Conservation (phyloP, 768 basidiomycete species). For the Polyporus arcularius region DNA sequence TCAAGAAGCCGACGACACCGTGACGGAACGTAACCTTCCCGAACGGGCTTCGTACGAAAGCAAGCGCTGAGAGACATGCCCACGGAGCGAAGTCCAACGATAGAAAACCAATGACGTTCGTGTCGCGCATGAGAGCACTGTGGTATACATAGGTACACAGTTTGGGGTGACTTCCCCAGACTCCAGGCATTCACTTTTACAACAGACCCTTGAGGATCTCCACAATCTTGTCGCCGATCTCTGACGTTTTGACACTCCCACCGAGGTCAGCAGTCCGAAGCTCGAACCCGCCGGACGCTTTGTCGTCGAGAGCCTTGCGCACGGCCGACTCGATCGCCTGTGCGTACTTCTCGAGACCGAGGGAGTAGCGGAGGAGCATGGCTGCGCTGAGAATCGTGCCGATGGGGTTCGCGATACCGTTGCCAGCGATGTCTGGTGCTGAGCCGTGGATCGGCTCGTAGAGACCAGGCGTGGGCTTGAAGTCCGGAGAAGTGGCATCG, state of each 20-base stretch:
- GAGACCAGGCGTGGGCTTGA: slow-evolving; percentile 80
- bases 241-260: slow-evolving; percentile 70
- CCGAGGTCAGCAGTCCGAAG: slow-evolving; percentile 87
- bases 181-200: slow-evolving; percentile 31
- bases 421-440: slow-evolving; percentile 93
- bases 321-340: slow-evolving; percentile 89
- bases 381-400: slow-evolving; percentile 97
- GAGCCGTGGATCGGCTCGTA: slow-evolving; percentile 99
- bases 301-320: slow-evolving; percentile 78
- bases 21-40: neutral
- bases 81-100: neutral
- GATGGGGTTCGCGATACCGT: slow-evolving; percentile 89
- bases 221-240: slow-evolving; percentile 83
- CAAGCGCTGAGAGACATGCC: neutral
- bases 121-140: neutral
- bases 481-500: slow-evolving; percentile 48
- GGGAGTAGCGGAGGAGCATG: slow-evolving; percentile 94
- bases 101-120: neutral
- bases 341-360: slow-evolving; percentile 85
- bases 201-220: slow-evolving; percentile 66
- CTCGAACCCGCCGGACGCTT: slow-evolving; percentile 69
- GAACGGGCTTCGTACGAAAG: neutral
- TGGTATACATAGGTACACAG: slow-evolving; percentile 9
- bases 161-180: slow-evolving; percentile 7
- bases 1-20: no score